Base-by-base conservation (phyloP, 805 yeast genomes). In the Teunomyces atbi region DNA sequence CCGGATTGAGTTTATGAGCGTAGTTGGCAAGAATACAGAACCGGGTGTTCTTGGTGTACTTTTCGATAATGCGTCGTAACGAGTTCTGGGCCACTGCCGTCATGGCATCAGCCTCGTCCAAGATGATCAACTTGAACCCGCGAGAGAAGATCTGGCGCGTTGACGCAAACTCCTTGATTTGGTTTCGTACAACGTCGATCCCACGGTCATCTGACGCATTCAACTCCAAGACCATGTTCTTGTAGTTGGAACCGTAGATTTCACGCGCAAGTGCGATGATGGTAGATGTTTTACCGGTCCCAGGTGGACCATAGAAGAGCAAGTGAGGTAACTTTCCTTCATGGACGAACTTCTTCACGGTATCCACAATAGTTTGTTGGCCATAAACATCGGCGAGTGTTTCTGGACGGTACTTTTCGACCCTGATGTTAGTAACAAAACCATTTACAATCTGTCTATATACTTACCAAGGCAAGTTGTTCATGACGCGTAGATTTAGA, bases 181-280 rank as follows among this genome's bases (percentile, higher is more conserved):
- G 97, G 59, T 94, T 94, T 53, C 99, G 79, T n/a, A 94, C 98
- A 38, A 94, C 97, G 57, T 89, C 96, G 55, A 94, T 94, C 54
- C 99, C 99, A 69, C 99, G 81, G 65, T 94, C 99, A 65, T 94
- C 99, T 3, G 95, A 85, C 3, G 99, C 99, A 67, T 94, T 94
- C 64, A 94, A 76, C 62, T 94, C 99, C 45, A 94, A 70, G 1
- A 94, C 97, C 91, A 91, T 90, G 60, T 89, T 87, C 56, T 77
- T 81, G 62, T 87, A 88, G 52, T 82, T 79, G 13, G 76, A 69
- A 2, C 99, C 99, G 61, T 86, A 91, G 6, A 91, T 79, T 59
- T 90, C 96, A 47, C 81, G 74, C 1, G 97, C 96, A 47, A 91
- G 68, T 1, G 97, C 97, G 18, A 86, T 77, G 53, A 89, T 85